These are phyloP conservation scores for Pseudognaphalium luteoalbum DNA, from an alignment of 129 eudicot genomes.

Conservation along the genomic window DNA sequence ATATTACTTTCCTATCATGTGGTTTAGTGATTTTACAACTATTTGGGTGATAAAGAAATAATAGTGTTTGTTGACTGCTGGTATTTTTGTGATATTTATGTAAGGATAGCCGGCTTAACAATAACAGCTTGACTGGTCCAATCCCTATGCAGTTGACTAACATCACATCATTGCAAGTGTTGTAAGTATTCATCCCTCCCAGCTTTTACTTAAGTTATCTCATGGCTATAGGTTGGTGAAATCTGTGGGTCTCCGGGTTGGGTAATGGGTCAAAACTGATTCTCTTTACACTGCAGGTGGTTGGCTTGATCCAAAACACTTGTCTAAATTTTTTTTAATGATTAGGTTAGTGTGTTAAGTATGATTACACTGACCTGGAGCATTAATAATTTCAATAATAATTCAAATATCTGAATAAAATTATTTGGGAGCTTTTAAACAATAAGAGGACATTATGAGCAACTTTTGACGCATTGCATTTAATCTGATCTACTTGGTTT, in stretches of 20 bases:
- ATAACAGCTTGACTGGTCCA: constrained; percentile 75
- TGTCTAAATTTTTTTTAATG: not conserved
- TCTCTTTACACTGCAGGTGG: not conserved
- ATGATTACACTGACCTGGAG: not conserved
- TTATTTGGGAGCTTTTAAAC: not conserved
- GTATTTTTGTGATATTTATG: constrained; percentile 44
- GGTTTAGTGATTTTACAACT: not conserved
- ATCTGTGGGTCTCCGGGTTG: not conserved
- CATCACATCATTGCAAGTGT: constrained; percentile 74
- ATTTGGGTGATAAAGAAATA: not conserved
- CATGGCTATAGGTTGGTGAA: constrained; percentile 1
- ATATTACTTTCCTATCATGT: not conserved
- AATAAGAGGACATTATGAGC: not conserved
- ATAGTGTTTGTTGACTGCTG: not conserved
- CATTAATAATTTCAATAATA: not conserved
- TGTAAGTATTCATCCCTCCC: constrained; percentile 51
- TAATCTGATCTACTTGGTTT: not conserved
- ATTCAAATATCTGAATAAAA: not conserved
- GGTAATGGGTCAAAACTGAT: not conserved
- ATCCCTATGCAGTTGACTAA: constrained; percentile 86
- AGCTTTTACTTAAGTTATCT: not conserved
- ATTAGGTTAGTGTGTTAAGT: not conserved
- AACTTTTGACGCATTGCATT: not conserved
- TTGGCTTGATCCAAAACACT: not conserved
- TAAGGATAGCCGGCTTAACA: constrained; percentile 87